These are phyloP conservation scores for Endoconidiophora laricicola DNA, from an alignment of 2,329 filamentous ascomycete species.

Conservation along the genomic window DNA sequence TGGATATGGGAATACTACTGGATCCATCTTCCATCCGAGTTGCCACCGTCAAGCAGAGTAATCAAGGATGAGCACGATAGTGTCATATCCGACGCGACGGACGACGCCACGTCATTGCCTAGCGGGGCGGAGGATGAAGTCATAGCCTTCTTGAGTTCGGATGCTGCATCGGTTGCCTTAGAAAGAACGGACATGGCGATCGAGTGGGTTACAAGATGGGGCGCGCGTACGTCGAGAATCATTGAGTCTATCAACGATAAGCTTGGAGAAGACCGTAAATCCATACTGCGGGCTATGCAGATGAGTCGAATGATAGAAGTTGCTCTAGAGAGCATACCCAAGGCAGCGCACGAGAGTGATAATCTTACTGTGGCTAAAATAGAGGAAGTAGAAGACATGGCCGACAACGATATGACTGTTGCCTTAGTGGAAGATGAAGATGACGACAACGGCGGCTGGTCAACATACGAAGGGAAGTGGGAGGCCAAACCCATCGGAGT, in stretches of 20 bases:
- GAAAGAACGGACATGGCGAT: constrained; percentile 17
- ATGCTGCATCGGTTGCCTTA: constrained; percentile 14
- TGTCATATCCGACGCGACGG: background rate
- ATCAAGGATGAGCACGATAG: too few relatives aligned
- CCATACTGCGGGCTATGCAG: constrained; percentile 28
- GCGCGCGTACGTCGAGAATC: constrained; percentile 23
- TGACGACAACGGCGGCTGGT: constrained; percentile 11
- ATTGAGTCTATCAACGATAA: constrained; percentile 23
- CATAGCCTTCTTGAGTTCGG: background rate
- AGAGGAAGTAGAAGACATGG: constrained; percentile 28
- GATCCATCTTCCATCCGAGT: constrained; percentile 29
- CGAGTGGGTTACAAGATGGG: constrained; percentile 18
- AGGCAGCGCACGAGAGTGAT: background rate
- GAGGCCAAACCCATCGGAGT: constrained; percentile 13
- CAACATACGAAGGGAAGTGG: constrained; percentile 10
- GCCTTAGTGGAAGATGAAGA: constrained; percentile 18
- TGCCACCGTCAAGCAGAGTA: too few relatives aligned
- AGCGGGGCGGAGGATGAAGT: constrained; percentile 4
- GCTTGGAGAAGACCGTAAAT: constrained; percentile 26
- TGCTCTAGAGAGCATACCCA: constrained; percentile 11
- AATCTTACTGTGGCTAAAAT: constrained; percentile 20
- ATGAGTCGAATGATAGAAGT: constrained; percentile 27
- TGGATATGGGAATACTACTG: constrained; percentile 93
- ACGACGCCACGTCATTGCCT: background rate
- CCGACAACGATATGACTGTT: constrained; percentile 11